Percentiles rank a stretch among this genome's conserved stretches.
These are phyloP conservation scores for Dioscorea cayenensis DNA, from an alignment of 116 monocot genomes.

Conservation along the genomic window DNA sequence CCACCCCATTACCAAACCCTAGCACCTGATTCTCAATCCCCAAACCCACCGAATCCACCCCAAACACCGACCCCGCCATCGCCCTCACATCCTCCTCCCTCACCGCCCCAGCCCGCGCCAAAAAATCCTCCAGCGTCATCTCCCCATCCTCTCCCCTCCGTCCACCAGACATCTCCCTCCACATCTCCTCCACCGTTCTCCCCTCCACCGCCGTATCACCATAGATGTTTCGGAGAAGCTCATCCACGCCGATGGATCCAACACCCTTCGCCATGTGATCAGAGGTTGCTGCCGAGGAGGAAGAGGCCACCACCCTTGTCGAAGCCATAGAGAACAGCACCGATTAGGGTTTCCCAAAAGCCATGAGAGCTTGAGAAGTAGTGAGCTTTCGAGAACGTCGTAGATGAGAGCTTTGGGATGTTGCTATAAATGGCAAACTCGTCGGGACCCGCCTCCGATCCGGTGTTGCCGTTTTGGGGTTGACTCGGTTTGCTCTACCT, in stretches of 20 bases:
- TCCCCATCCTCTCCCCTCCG: neutral
- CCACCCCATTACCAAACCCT: constrained; percentile 1
- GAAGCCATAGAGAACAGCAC: too few species aligned
- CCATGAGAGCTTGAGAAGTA: neutral
- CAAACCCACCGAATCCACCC: neutral
- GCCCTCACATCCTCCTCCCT: neutral
- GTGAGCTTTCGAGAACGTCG: neutral
- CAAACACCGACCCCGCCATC: too few species aligned
- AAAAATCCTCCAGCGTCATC: constrained; percentile 7
- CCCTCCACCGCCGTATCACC: neutral
- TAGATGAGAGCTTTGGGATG: neutral
- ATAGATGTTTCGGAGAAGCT: neutral
- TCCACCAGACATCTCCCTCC: neutral
- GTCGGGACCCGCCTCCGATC: neutral
- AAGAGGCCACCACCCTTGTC: neutral
- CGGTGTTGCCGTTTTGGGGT: neutral
- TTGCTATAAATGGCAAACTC: neutral
- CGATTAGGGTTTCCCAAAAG: too few species aligned
- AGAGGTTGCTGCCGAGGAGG: neutral
- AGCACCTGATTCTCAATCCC: neutral
- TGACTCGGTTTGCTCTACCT: neutral
- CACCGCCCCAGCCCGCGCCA: neutral
- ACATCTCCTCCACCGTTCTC: neutral
- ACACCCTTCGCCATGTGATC: too few species aligned
- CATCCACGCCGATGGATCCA: neutral